A percentile compares a stretch with the other conserved stretches of the same genome.
phyloP scores from a whole-genome alignment of 306 rosid species.

The cucumber (Cucumis sativus) region DNA sequence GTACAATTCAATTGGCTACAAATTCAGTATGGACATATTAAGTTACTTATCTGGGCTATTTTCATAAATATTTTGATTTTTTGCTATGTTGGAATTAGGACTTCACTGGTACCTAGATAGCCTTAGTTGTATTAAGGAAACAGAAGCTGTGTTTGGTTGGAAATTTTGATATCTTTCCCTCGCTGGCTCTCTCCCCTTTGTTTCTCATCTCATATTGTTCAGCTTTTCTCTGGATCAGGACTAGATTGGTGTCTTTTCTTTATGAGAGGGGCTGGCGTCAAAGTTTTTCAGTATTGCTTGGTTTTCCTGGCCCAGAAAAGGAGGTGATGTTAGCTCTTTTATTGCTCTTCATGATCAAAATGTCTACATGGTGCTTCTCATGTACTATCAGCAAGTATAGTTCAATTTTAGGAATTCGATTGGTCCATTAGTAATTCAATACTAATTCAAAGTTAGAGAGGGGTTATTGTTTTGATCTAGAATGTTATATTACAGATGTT shows the following conservation, averaged over 20 bases:
- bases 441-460: background rate
- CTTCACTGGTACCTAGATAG: background rate
- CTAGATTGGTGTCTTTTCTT: slow-evolving; percentile 59
- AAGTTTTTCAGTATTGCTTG: slow-evolving; percentile 49
- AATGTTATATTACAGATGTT: background rate
- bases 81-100: background rate
- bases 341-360: background rate
- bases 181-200: background rate
- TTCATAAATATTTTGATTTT: background rate
- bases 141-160: background rate
- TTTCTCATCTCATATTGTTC: slow-evolving; percentile 8
- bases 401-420: background rate
- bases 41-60: background rate
- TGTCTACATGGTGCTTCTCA: background rate
- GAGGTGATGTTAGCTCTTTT: slow-evolving; percentile 44
- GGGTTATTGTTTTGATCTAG: background rate
- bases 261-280: slow-evolving; percentile 99
- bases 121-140: background rate
- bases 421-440: background rate
- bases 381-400: background rate
- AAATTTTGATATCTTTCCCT: background rate
- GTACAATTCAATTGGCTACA: background rate
- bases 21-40: background rate
- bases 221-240: slow-evolving; percentile 41
- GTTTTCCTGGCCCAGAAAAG: slow-evolving; percentile 89